Percentiles rank a stretch among this genome's conserved stretches.
Conservation (phyloP, 2,329 filamentous ascomycete genomes). For the Fusarium cicatricum region DNA sequence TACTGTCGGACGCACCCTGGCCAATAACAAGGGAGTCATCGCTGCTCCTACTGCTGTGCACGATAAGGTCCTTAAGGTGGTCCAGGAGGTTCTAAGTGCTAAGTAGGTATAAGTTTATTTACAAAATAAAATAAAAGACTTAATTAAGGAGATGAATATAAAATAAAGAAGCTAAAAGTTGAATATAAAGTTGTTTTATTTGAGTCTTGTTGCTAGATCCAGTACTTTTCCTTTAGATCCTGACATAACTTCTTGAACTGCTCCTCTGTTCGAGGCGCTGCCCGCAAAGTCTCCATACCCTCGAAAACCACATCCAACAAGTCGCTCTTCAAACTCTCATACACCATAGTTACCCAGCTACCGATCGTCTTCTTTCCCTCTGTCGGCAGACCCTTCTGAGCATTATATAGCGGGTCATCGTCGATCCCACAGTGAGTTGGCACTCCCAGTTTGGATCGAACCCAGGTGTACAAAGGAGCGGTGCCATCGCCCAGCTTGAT, state of each 20-base stretch:
- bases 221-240: conserved; percentile 19
- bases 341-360: conserved; percentile 44
- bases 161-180: too few relatives aligned
- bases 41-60: conserved; percentile 77
- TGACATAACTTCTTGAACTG: conserved; percentile 37
- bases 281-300: conserved; percentile 28
- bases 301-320: conserved; percentile 44
- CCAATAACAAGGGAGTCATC: conserved; percentile 91
- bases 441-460: conserved; percentile 42
- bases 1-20: conserved; percentile 82
- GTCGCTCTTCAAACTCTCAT: conserved; percentile 42
- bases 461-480: conserved; percentile 42
- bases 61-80: conserved; percentile 66
- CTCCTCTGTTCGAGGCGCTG: conserved; percentile 29
- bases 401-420: conserved; percentile 43
- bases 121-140: too few relatives aligned
- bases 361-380: conserved; percentile 46
- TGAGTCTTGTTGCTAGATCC: too few relatives aligned
- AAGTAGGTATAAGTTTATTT: conserved; percentile 37
- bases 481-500: conserved; percentile 44
- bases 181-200: too few relatives aligned
- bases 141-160: too few relatives aligned
- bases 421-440: conserved; percentile 45
- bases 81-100: conserved; percentile 76
- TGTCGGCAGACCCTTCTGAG: conserved; percentile 29